These are phyloP conservation scores for Botrytis sinoallii DNA, from an alignment of 2,329 filamentous ascomycete genomes.

Conservation along the genomic window DNA sequence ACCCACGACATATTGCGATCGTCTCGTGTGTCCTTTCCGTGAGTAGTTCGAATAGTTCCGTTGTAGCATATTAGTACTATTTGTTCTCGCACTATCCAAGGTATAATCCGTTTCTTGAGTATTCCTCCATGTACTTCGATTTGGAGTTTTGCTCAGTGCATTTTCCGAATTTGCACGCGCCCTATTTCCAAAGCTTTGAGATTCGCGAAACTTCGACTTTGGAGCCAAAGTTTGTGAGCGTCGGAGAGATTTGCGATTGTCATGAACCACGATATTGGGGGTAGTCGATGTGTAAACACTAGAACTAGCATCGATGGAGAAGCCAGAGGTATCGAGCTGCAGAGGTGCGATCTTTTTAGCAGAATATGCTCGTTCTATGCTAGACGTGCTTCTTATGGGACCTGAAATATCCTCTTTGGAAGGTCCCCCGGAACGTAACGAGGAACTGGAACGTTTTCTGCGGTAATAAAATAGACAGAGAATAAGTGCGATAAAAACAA, in stretches of 20 bases:
- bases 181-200: slow-evolving; percentile 21
- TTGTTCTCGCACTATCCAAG: slow-evolving; percentile 24
- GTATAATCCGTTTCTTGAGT: slow-evolving; percentile 30
- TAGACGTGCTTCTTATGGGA: slow-evolving; percentile 25
- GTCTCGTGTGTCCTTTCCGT: slow-evolving; percentile 30
- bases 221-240: slow-evolving; percentile 17
- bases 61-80: slow-evolving; percentile 24
- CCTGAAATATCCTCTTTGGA: slow-evolving; percentile 31
- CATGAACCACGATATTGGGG: neutral
- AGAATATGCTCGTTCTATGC: slow-evolving; percentile 21
- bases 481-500: slow-evolving; percentile 26
- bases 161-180: slow-evolving; percentile 33
- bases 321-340: slow-evolving; percentile 31
- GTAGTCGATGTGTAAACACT: slow-evolving; percentile 10
- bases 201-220: slow-evolving; percentile 22
- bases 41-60: slow-evolving; percentile 36
- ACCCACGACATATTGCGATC: slow-evolving; percentile 24
- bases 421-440: slow-evolving; percentile 13
- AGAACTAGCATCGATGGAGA: slow-evolving; percentile 20
- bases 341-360: slow-evolving; percentile 25
- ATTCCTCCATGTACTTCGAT: slow-evolving; percentile 30
- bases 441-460: slow-evolving; percentile 22
- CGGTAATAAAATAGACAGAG: slow-evolving; percentile 27
- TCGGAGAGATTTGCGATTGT: slow-evolving; percentile 13
- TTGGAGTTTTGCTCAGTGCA: slow-evolving; percentile 22